Evolutionary conservation across 495 filamentous ascomycete species (phyloP).

Genomic region (Hypoxylon intermedium): DNA sequence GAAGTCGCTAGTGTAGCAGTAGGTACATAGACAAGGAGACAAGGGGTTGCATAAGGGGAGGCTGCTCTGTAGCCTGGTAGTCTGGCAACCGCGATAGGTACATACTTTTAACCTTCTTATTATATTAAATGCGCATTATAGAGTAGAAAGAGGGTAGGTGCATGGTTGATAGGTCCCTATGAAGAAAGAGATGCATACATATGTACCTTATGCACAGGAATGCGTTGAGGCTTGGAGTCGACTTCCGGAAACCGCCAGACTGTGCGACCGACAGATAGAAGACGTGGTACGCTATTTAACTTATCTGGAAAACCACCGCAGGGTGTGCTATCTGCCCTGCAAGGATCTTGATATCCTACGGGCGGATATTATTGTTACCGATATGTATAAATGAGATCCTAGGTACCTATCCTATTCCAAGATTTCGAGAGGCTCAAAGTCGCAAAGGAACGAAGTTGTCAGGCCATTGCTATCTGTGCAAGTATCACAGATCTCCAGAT

Average conservation of each 20-base stretch:
- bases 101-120: too few species aligned
- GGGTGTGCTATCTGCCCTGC: constrained; percentile 16
- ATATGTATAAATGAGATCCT: not conserved
- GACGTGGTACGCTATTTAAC: constrained; percentile 10
- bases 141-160: too few species aligned
- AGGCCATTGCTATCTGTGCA: not conserved
- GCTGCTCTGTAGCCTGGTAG: too few species aligned
- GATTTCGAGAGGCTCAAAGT: not conserved
- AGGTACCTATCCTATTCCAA: constrained; percentile 1
- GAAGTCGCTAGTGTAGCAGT: too few species aligned
- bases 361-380: not conserved
- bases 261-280: constrained; percentile 19
- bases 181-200: not conserved
- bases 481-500: constrained; percentile 22
- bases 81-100: too few species aligned
- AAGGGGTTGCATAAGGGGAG: too few species aligned
- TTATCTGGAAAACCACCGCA: constrained; percentile 19
- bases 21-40: too few species aligned
- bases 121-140: too few species aligned
- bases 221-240: not conserved
- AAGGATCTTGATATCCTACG: constrained; percentile 25
- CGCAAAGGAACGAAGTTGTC: not conserved
- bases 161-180: too few species aligned
- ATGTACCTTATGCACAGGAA: not conserved
- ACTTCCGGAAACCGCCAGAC: constrained; percentile 9